phyloP scores from a whole-genome alignment of 2,329 filamentous ascomycete species.

The Diaporthe sp. region DNA sequence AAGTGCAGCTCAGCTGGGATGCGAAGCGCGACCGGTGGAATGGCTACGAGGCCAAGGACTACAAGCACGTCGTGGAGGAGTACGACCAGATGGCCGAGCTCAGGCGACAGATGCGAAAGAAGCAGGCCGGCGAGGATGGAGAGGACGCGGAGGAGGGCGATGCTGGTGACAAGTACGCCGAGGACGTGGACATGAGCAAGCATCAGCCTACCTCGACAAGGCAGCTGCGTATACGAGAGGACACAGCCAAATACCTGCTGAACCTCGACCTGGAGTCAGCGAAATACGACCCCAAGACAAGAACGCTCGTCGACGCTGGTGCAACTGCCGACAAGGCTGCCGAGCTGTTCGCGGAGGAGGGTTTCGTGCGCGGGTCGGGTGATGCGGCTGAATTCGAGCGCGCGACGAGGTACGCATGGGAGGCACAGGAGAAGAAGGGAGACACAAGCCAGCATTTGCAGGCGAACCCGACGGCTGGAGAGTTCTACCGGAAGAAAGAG shows the following conservation, averaged over 20 bases:
- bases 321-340: constrained; percentile 85
- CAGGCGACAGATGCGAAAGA: constrained; percentile 62
- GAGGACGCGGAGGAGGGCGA: constrained; percentile 69
- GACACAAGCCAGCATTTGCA: constrained; percentile 89
- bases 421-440: constrained; percentile 86
- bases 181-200: constrained; percentile 96
- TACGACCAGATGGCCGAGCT: constrained; percentile 89
- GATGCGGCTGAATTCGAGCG: constrained; percentile 94
- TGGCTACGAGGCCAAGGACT: constrained; percentile 93
- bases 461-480: constrained; percentile 95
- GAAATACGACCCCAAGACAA: constrained; percentile 97
- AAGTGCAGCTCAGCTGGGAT: constrained; percentile 93
- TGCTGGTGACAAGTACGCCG: constrained; percentile 83
- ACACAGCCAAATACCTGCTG: constrained; percentile 95
- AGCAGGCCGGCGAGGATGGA: constrained; percentile 62
- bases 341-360: constrained; percentile 89
- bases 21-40: constrained; percentile 99
- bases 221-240: constrained; percentile 92
- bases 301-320: constrained; percentile 88
- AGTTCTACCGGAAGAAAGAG: constrained; percentile 85
- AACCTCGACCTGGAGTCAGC: constrained; percentile 97
- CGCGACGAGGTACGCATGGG: constrained; percentile 93
- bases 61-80: constrained; percentile 87
- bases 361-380: constrained; percentile 88
- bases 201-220: constrained; percentile 92